phyloP scores from a whole-genome alignment of 768 basidiomycete genomes.

The Boletus eberwhitei region DNA sequence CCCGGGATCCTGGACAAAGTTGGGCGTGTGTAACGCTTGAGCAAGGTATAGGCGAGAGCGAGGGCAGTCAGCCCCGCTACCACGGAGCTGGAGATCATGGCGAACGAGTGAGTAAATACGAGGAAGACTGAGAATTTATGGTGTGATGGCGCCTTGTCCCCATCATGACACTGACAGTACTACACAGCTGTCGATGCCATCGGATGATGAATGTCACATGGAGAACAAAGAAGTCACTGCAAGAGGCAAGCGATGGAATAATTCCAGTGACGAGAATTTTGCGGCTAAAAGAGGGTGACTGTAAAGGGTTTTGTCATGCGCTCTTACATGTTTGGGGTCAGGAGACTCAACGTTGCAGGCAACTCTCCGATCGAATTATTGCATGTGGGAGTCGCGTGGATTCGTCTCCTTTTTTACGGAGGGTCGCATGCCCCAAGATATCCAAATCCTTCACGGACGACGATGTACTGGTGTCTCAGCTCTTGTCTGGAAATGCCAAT shows the following conservation, averaged over 20 bases:
- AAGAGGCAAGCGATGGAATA: neutral
- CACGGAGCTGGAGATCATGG: slow-evolving; percentile 9
- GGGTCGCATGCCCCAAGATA: neutral
- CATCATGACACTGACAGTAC: slow-evolving; percentile 6
- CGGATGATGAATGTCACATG: neutral
- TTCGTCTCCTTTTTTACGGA: neutral
- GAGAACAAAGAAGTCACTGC: neutral
- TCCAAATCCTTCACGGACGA: neutral
- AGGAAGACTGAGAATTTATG: neutral
- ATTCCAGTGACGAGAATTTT: neutral
- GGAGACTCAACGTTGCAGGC: neutral
- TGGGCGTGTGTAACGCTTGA: neutral
- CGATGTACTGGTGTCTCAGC: neutral
- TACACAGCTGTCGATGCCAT: neutral
- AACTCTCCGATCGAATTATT: neutral
- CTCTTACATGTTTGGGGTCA: slow-evolving; percentile 1
- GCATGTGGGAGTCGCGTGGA: neutral
- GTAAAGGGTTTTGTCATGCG: neutral
- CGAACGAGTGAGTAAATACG: neutral
- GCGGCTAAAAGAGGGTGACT: neutral
- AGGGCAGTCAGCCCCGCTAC: slow-evolving; percentile 6
- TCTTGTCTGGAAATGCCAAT: neutral
- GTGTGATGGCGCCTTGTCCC: neutral
- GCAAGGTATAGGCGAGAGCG: slow-evolving; percentile 1
- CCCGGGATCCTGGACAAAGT: slow-evolving; percentile 18